Percentiles rank a stretch among this genome's conserved stretches.
These are phyloP conservation scores for Trichoderma oligosporum DNA, from an alignment of 2,329 filamentous ascomycete genomes.

Conservation along the genomic window DNA sequence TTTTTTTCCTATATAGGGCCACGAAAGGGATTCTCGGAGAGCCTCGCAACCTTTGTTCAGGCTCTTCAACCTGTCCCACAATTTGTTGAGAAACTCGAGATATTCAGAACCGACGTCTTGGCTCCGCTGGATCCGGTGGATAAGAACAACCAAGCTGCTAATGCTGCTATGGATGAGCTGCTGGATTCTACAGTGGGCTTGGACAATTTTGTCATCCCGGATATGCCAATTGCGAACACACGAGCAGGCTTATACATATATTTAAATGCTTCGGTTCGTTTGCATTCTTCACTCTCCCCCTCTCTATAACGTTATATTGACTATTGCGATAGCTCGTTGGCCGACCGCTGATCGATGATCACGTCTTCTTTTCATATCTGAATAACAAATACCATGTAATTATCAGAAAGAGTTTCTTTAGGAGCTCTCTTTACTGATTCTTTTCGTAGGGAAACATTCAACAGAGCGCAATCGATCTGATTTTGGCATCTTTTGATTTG, in stretches of 20 bases:
- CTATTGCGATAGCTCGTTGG: conserved; percentile 63
- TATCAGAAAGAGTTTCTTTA: neutral
- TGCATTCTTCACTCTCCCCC: neutral
- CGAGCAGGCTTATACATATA: conserved; percentile 82
- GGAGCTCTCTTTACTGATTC: neutral
- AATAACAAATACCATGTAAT: conserved; percentile 77
- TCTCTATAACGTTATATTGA: neutral
- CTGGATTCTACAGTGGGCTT: conserved; percentile 55
- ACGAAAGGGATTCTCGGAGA: conserved; percentile 48
- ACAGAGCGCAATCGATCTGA: conserved; percentile 72
- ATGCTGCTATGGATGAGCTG: conserved; percentile 52
- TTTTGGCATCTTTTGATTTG: conserved; percentile 84
- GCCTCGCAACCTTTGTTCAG: conserved; percentile 52
- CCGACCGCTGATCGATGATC: conserved; percentile 79
- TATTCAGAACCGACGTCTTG: conserved; percentile 56
- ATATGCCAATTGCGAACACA: conserved; percentile 69
- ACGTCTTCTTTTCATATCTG: conserved; percentile 71
- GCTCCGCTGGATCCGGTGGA: conserved; percentile 52
- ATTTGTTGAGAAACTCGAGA: conserved; percentile 51
- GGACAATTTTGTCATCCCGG: conserved; percentile 53
- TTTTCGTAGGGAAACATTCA: conserved; percentile 65
- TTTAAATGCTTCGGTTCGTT: conserved; percentile 70
- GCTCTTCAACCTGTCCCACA: conserved; percentile 55
- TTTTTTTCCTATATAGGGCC: conserved; percentile 33
- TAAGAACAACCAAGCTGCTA: conserved; percentile 48